A percentile compares a stretch with the other conserved stretches of the same genome.
Evolutionary conservation across 2,329 filamentous ascomycete genomes (phyloP).

Genomic region (Penicillium sp.): DNA sequence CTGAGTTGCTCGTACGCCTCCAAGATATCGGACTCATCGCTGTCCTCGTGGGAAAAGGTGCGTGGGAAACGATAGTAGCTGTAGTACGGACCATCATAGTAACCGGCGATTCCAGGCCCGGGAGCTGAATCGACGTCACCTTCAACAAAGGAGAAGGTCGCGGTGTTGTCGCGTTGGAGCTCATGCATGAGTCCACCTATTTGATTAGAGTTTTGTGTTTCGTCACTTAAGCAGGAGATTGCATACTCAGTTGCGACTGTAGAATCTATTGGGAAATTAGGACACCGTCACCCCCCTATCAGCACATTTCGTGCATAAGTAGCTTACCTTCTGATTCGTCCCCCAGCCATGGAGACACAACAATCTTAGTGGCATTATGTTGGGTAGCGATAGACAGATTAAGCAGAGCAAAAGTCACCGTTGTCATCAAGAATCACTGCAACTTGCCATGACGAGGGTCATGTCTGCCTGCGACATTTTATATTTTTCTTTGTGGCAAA

Average conservation of each 20-base stretch:
- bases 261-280: conserved; percentile 26
- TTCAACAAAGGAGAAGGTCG: conserved; percentile 33
- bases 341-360: conserved; percentile 39
- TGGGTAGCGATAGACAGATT: neutral
- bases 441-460: neutral
- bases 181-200: conserved; percentile 29
- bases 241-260: conserved; percentile 30
- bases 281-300: neutral
- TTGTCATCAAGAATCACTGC: neutral
- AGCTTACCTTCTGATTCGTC: conserved; percentile 30
- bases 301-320: neutral
- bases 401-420: conserved; percentile 3
- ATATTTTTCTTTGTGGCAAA: neutral
- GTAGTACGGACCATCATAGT: conserved; percentile 35
- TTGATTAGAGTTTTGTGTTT: conserved; percentile 5
- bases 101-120: conserved; percentile 31
- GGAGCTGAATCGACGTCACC: conserved; percentile 31
- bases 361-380: conserved; percentile 30
- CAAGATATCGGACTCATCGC: conserved; percentile 23
- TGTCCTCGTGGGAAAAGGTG: conserved; percentile 22
- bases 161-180: conserved; percentile 30
- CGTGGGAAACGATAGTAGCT: conserved; percentile 35
- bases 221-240: neutral
- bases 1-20: conserved; percentile 31
- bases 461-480: neutral